These are phyloP conservation scores for Leccinellum rugosiceps DNA, from an alignment of 768 basidiomycete genomes.

Conservation along the genomic window DNA sequence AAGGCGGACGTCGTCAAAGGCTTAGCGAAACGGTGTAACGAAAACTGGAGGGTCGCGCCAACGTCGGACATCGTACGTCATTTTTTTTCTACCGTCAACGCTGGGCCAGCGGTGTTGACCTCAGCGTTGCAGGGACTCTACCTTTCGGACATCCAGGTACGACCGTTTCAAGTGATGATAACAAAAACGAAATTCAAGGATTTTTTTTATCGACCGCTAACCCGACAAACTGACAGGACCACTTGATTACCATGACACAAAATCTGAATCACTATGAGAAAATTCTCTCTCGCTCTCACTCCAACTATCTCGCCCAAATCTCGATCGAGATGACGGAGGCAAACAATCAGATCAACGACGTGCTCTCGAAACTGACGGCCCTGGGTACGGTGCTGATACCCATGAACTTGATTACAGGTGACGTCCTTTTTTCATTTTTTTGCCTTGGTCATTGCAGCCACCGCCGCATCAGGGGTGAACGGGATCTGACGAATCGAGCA, in stretches of 20 bases:
- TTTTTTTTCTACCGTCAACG: background rate
- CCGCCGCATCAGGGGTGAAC: background rate
- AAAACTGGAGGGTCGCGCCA: conserved; percentile 97
- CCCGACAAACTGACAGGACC: conserved; percentile 53
- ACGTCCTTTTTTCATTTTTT: conserved; percentile 11
- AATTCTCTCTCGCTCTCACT: conserved; percentile 97
- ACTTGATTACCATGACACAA: conserved; percentile 99
- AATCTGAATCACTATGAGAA: conserved; percentile 99
- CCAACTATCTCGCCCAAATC: conserved; percentile 98
- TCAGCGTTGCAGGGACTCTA: conserved; percentile 68
- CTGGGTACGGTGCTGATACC: conserved; percentile 96
- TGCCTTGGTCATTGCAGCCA: background rate
- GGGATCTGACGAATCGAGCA: background rate
- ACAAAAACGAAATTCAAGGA: background rate
- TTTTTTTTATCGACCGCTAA: conserved; percentile 4
- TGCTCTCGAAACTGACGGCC: conserved; percentile 93
- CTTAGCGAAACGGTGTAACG: conserved; percentile 95
- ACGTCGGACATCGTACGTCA: conserved; percentile 88
- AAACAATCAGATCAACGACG: conserved; percentile 99
- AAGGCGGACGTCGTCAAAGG: conserved; percentile 99
- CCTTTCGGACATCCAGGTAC: conserved; percentile 88
- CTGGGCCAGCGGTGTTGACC: conserved; percentile 2
- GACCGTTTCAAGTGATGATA: background rate
- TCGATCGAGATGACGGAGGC: conserved; percentile 99
- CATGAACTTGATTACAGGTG: conserved; percentile 94